These are phyloP conservation scores for Porpolomopsis calyptriformis DNA, from an alignment of 768 basidiomycete genomes.

Conservation along the genomic window DNA sequence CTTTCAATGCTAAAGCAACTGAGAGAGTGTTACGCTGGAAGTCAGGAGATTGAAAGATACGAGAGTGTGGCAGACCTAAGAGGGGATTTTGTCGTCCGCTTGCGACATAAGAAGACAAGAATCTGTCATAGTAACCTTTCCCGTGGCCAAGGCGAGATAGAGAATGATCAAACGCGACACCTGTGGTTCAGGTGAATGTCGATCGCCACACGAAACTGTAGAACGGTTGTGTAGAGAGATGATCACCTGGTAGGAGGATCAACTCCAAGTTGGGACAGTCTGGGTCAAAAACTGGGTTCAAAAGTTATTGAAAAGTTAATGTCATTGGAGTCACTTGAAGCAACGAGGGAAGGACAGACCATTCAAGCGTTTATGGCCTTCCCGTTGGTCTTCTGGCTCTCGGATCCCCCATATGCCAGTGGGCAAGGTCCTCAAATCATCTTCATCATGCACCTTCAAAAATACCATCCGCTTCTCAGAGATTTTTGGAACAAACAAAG, in stretches of 20 bases:
- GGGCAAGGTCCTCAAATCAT: constrained; percentile 49
- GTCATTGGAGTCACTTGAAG: constrained; percentile 1
- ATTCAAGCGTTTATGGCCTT: constrained; percentile 34
- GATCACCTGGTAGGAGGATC: constrained; percentile 56
- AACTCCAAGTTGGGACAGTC: constrained; percentile 41
- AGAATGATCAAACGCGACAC: constrained; percentile 64
- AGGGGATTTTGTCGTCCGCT: constrained; percentile 38
- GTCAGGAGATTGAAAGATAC: constrained; percentile 1
- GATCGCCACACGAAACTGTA: neutral
- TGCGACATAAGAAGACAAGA: constrained; percentile 45
- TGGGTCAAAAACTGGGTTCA: constrained; percentile 26
- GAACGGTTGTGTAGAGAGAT: neutral
- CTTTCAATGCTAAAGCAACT: constrained; percentile 59
- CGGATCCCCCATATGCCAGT: constrained; percentile 66
- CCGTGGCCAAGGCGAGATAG: constrained; percentile 69
- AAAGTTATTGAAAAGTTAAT: constrained; percentile 5
- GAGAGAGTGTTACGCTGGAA: constrained; percentile 6
- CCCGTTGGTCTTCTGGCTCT: constrained; percentile 44
- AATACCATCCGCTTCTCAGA: constrained; percentile 51
- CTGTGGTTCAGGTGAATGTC: constrained; percentile 23
- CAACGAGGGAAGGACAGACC: constrained; percentile 36
- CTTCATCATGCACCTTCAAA: constrained; percentile 44
- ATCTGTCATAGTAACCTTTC: constrained; percentile 76
- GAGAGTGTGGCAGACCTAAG: constrained; percentile 36
- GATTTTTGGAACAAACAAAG: constrained; percentile 62